Evolutionary conservation across 2,329 filamentous ascomycete genomes (phyloP).

Genomic region (Madurella mycetomatis): DNA sequence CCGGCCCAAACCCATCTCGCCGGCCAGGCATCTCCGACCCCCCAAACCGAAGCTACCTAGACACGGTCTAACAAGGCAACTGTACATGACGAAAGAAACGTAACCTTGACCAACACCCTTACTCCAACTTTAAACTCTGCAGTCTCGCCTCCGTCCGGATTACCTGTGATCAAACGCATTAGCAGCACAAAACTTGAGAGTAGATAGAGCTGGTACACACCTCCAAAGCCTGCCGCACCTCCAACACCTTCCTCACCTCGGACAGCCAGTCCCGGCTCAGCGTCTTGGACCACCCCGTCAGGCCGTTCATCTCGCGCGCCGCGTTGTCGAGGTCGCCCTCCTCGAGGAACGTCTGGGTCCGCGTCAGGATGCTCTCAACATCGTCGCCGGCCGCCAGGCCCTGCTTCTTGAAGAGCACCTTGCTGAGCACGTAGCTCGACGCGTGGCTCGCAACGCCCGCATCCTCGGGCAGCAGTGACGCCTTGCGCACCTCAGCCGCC

Average conservation of each 20-base stretch:
- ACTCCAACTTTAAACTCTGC: slow-evolving; percentile 82
- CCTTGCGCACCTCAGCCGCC: slow-evolving; percentile 88
- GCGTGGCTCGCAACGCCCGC: slow-evolving; percentile 93
- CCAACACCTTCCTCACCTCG: slow-evolving; percentile 86
- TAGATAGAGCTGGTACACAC: slow-evolving; percentile 46
- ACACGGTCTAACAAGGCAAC: slow-evolving; percentile 14
- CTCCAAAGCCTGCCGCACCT: slow-evolving; percentile 94
- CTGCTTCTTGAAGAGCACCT: slow-evolving; percentile 94
- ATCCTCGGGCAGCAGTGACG: slow-evolving; percentile 83
- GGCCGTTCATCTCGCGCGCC: slow-evolving; percentile 88
- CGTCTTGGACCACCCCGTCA: slow-evolving; percentile 93
- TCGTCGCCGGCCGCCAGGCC: slow-evolving; percentile 78
- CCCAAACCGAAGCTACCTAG: background rate
- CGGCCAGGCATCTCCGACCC: background rate
- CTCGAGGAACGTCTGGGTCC: slow-evolving; percentile 85
- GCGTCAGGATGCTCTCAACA: slow-evolving; percentile 86
- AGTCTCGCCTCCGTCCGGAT: slow-evolving; percentile 87
- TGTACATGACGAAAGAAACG: slow-evolving; percentile 20
- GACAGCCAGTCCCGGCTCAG: slow-evolving; percentile 89
- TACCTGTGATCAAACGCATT: slow-evolving; percentile 51
- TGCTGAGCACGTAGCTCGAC: slow-evolving; percentile 82
- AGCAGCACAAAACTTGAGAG: slow-evolving; percentile 18
- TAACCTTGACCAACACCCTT: slow-evolving; percentile 27
- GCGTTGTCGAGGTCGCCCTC: slow-evolving; percentile 89
- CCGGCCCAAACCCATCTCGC: slow-evolving; percentile 1